Evolutionary conservation across 257 asterid genomes (phyloP).

Genomic region (Capsicum chinense): DNA sequence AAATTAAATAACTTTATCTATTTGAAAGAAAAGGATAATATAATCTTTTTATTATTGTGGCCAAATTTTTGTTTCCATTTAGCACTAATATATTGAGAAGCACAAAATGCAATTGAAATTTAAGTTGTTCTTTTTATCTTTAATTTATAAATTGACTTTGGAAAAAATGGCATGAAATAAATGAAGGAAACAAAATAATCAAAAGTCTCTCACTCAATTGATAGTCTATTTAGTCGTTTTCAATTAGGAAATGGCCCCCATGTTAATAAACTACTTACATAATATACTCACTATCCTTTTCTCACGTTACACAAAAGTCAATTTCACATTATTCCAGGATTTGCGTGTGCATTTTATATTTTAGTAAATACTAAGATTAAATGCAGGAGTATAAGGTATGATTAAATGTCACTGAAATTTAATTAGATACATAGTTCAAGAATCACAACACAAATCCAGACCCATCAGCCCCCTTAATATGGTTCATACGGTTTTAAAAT

Average conservation of each 20-base stretch:
- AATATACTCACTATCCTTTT: not conserved
- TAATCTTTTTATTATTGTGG: no score
- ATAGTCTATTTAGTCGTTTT: not conserved
- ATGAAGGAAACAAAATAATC: not conserved
- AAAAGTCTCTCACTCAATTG: not conserved
- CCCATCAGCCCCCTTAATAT: not conserved
- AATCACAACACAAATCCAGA: not conserved
- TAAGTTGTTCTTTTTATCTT: not conserved
- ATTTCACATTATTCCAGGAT: constrained; percentile 9
- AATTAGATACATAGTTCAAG: not conserved
- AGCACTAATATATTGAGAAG: not conserved
- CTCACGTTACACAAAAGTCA: not conserved
- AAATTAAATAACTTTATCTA: no score
- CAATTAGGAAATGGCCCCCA: not conserved
- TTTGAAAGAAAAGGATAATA: no score
- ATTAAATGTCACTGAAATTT: not conserved
- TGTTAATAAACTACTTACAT: not conserved
- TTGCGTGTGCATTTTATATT: not conserved
- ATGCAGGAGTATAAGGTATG: not conserved
- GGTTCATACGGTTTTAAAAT: no score
- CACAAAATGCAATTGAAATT: not conserved
- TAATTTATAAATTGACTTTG: not conserved
- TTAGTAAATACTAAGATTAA: not conserved
- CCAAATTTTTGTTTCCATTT: not conserved
- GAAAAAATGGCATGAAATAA: not conserved